Evolutionary conservation across 495 filamentous ascomycete species (phyloP).

Genomic region (Trichoderma erinaceum): DNA sequence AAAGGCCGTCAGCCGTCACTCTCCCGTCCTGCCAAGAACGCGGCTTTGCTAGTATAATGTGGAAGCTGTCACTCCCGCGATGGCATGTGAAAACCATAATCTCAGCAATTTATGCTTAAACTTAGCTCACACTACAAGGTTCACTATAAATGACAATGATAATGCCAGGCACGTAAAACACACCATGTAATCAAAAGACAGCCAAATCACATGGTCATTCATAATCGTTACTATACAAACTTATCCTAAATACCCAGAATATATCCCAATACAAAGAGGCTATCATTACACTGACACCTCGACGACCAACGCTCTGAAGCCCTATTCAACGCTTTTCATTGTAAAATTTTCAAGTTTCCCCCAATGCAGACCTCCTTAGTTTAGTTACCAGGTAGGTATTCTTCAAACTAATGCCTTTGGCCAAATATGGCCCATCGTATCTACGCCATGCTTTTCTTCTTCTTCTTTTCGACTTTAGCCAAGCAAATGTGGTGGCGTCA

Average conservation of each 20-base stretch:
- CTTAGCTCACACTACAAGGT: too few species aligned
- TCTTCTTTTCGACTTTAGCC: background rate
- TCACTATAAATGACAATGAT: too few species aligned
- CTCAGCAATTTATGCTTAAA: too few species aligned
- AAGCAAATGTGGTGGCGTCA: constrained; percentile 20
- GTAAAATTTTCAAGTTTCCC: background rate
- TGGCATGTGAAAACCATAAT: too few species aligned
- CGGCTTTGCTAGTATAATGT: too few species aligned
- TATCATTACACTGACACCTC: background rate
- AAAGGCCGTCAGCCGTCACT: too few species aligned
- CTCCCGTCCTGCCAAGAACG: too few species aligned
- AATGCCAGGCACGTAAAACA: background rate
- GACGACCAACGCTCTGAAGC: background rate
- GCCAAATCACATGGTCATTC: background rate
- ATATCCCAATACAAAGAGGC: background rate
- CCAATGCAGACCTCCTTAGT: background rate
- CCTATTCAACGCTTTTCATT: background rate
- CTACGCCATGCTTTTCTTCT: too few species aligned
- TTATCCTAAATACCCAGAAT: background rate
- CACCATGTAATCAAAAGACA: background rate
- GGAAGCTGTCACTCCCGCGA: too few species aligned
- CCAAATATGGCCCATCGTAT: background rate
- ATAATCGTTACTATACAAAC: background rate
- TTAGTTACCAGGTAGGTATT: background rate
- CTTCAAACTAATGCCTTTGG: background rate